A percentile compares a stretch with the other conserved stretches of the same genome.
Evolutionary conservation across 768 basidiomycete species (phyloP).

Genomic region (Gloeopeniophorella convolvens): DNA sequence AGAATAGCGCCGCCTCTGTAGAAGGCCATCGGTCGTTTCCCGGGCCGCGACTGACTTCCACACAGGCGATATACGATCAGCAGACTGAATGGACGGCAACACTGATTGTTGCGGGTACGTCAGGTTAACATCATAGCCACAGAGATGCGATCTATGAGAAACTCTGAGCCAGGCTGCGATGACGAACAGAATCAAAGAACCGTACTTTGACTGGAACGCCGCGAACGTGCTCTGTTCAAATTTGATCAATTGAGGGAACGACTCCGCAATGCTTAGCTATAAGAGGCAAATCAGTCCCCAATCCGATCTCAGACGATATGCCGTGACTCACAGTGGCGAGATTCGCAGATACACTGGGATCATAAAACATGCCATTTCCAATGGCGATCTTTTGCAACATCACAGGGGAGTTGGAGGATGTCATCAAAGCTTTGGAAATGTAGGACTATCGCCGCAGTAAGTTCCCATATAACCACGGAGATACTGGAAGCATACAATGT

Average conservation of each 20-base stretch:
- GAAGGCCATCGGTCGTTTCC: constrained; percentile 24
- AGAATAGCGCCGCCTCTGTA: constrained; percentile 44
- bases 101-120: constrained; percentile 58
- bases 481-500: constrained; percentile 44
- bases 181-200: constrained; percentile 1
- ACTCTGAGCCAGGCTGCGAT: too few relatives aligned
- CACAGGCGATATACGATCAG: constrained; percentile 10
- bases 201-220: constrained; percentile 65
- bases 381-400: constrained; percentile 62
- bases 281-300: not conserved
- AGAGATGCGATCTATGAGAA: constrained; percentile 44
- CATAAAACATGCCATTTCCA: constrained; percentile 57
- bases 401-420: constrained; percentile 56
- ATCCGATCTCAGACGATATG: not conserved
- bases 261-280: constrained; percentile 54
- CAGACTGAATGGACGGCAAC: constrained; percentile 35
- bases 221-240: constrained; percentile 61
- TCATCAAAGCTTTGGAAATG: constrained; percentile 67
- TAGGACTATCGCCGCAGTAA: constrained; percentile 45
- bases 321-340: constrained; percentile 38
- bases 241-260: constrained; percentile 70
- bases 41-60: constrained; percentile 23
- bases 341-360: constrained; percentile 43
- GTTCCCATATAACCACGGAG: too few relatives aligned
- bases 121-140: constrained; percentile 59